Conservation (phyloP, 1,284 basidiomycete genomes). For the Apiotrichum mycotoxinovorans region DNA sequence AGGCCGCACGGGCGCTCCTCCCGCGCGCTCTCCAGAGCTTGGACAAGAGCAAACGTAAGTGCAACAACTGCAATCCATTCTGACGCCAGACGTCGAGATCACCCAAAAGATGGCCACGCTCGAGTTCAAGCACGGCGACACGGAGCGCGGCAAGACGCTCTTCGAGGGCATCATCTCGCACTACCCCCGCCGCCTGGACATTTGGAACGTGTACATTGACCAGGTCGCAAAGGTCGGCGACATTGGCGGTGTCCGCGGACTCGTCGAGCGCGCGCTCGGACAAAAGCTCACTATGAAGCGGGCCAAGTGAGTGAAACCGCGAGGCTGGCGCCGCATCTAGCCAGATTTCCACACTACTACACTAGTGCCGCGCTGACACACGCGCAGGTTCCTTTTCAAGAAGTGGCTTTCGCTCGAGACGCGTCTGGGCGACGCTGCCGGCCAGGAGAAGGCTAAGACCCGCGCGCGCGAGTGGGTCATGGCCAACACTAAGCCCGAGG, state of each 20-base stretch:
- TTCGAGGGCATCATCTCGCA: constrained; percentile 95
- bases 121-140: constrained; percentile 90
- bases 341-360: not conserved
- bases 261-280: constrained; percentile 77
- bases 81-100: constrained; percentile 74
- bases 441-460: constrained; percentile 74
- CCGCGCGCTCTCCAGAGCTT: constrained; percentile 84
- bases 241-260: constrained; percentile 69
- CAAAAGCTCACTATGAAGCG: constrained; percentile 90
- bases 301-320: constrained; percentile 64
- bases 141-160: constrained; percentile 90
- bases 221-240: constrained; percentile 79
- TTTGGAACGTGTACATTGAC: constrained; percentile 97
- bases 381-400: constrained; percentile 79
- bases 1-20: constrained; percentile 81
- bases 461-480: constrained; percentile 78
- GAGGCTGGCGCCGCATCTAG: too few species aligned
- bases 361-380: not conserved
- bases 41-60: constrained; percentile 90
- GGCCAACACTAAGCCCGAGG: constrained; percentile 32
- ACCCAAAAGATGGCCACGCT: constrained; percentile 91
- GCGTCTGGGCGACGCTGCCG: constrained; percentile 79
- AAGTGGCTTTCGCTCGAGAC: constrained; percentile 93
- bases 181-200: constrained; percentile 88
- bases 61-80: not conserved